Percentiles rank a stretch among this genome's conserved stretches.
These are phyloP conservation scores for Teunomyces barrocoloradensis DNA, from an alignment of 805 yeast genomes.

Conservation along the genomic window DNA sequence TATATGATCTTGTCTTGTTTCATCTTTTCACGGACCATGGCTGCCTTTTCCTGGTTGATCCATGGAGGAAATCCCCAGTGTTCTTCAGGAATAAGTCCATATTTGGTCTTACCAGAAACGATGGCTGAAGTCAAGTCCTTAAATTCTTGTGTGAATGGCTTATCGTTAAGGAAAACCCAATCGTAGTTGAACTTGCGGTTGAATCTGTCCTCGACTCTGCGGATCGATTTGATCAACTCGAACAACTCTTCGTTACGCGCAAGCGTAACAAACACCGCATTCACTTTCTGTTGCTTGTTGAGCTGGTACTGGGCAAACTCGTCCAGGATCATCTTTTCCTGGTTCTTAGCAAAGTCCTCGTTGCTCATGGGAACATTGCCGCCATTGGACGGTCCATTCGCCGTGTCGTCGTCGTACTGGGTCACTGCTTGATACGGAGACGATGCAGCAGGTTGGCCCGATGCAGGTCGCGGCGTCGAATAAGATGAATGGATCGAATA, in stretches of 20 bases:
- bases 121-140: slow-evolving; percentile 64
- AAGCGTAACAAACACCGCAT: slow-evolving; percentile 80
- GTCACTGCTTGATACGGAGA: neutral
- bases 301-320: slow-evolving; percentile 10
- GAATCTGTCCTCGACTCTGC: slow-evolving; percentile 85
- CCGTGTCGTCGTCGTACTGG: neutral
- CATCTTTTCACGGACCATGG: slow-evolving; percentile 57
- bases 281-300: slow-evolving; percentile 37
- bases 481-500: neutral
- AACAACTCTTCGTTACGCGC: slow-evolving; percentile 72
- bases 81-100: slow-evolving; percentile 73
- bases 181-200: slow-evolving; percentile 79
- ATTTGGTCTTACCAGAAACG: slow-evolving; percentile 76
- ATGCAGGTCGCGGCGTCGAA: neutral
- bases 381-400: neutral
- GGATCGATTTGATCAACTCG: slow-evolving; percentile 59
- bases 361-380: slow-evolving; percentile 3
- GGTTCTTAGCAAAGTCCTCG: neutral
- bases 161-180: slow-evolving; percentile 94
- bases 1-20: slow-evolving; percentile 57
- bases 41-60: slow-evolving; percentile 78
- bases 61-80: slow-evolving; percentile 87
- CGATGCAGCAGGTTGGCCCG: neutral
- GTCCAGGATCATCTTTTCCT: slow-evolving; percentile 9
- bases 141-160: slow-evolving; percentile 79